phyloP scores from a whole-genome alignment of 306 rosid species.

The Quercus dentata region DNA sequence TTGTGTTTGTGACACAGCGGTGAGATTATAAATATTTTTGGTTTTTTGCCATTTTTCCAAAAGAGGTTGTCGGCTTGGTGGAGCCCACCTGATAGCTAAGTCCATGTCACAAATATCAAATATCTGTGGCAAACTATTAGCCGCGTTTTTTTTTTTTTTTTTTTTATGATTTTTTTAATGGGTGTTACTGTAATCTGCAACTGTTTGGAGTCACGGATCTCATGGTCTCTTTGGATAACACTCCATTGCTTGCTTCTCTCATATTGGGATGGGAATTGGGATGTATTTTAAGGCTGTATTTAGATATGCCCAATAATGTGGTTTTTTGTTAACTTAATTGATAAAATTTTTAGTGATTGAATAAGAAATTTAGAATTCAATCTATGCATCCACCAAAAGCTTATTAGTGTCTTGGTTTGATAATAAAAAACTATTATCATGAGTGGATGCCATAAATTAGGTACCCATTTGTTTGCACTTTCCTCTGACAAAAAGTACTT shows the following conservation, averaged over 20 bases:
- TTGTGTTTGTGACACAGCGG: background rate
- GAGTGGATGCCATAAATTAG: fast-evolving
- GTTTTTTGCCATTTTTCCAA: background rate
- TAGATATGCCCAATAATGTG: too few species aligned
- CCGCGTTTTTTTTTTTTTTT: background rate
- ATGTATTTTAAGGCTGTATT: too few species aligned
- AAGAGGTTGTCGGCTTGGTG: background rate
- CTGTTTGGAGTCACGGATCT: too few species aligned
- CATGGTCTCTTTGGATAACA: too few species aligned
- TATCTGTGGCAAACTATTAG: background rate
- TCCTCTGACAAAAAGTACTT: too few species aligned
- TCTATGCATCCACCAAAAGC: too few species aligned
- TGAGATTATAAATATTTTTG: background rate
- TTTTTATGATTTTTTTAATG: background rate
- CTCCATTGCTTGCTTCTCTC: too few species aligned
- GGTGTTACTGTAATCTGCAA: background rate
- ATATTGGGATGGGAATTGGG: too few species aligned
- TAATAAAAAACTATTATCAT: too few species aligned
- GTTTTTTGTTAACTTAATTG: fast-evolving
- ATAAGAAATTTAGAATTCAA: too few species aligned
- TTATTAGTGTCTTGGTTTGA: fast-evolving
- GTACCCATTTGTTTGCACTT: too few species aligned
- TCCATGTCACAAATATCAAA: background rate
- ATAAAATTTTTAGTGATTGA: fast-evolving
- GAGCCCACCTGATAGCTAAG: background rate